Conservation (phyloP, 1,139 yeast species). For the Geotrichum cucujoidarum region DNA sequence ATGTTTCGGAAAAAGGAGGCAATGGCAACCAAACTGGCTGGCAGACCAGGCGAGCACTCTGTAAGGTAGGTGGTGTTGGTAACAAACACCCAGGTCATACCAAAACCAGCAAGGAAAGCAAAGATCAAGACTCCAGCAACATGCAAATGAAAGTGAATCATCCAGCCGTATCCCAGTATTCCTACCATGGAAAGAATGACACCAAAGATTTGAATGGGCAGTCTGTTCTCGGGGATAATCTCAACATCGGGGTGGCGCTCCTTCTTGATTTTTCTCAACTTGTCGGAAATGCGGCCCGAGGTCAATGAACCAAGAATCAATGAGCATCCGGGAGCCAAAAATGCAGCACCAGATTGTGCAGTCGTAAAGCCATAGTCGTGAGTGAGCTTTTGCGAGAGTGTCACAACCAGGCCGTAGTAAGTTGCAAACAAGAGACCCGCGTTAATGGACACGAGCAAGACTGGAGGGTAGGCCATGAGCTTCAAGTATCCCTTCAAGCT, state of each 20-base stretch:
- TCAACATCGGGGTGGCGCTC: slow-evolving; percentile 29
- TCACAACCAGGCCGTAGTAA: slow-evolving; percentile 52
- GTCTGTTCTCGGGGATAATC: slow-evolving; percentile 46
- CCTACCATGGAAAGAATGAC: slow-evolving; percentile 45
- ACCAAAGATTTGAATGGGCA: slow-evolving; percentile 46
- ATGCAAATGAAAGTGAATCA: slow-evolving; percentile 43
- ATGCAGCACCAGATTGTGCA: slow-evolving; percentile 44
- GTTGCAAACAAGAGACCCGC: slow-evolving; percentile 52
- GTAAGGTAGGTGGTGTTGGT: slow-evolving; percentile 54
- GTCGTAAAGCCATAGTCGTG: slow-evolving; percentile 39
- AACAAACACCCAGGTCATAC: slow-evolving; percentile 58
- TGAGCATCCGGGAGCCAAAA: slow-evolving; percentile 51
- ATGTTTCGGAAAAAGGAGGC: slow-evolving; percentile 52
- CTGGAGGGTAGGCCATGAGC: slow-evolving; percentile 44
- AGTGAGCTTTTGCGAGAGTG: slow-evolving; percentile 44
- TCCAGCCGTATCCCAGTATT: slow-evolving; percentile 54
- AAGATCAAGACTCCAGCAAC: slow-evolving; percentile 44
- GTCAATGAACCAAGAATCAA: slow-evolving; percentile 48
- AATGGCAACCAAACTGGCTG: slow-evolving; percentile 54
- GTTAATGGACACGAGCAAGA: slow-evolving; percentile 45
- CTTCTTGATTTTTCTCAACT: slow-evolving; percentile 34
- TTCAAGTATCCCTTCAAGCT: slow-evolving; percentile 39
- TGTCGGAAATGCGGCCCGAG: slow-evolving; percentile 51
- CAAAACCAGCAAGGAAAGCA: slow-evolving; percentile 48
- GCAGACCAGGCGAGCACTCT: slow-evolving; percentile 49